Evolutionary conservation across 2,329 filamentous ascomycete genomes (phyloP), one percentile per base, ranked within the genome.

Genomic region (Sporothrix mexicana): DNA sequence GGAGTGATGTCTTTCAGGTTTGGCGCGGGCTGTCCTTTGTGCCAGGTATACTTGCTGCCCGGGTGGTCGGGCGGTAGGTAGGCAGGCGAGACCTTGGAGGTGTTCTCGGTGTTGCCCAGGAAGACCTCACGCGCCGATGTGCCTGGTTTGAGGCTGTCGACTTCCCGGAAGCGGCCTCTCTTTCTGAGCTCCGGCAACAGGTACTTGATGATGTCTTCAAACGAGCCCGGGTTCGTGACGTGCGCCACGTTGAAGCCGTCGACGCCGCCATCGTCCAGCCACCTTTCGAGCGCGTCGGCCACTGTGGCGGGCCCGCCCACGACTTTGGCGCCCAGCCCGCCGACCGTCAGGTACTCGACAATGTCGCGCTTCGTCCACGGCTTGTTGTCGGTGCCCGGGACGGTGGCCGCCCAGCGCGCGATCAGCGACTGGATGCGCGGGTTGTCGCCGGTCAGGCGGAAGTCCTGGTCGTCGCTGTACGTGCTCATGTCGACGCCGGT

Each of bases 161-260:
- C 9, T 1, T 45, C 30, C 1, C 74, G 71, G 66, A 75, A 74
- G 2, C 71, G 69, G 13, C 89, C 89, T 9, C 91, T 81, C 20
- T 81, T 80, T 51, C 84, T 84, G 41, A 93, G 79, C 74, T 92
- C 91, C 0, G 91, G 90, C 0, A 93, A 76, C 2, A 93, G 79
- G 13, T 90, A 81, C 8, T 91, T 86, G 45, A 91, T 86, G 0
- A 93, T 86, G 75, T 93, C 91, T 72, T 90, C 86, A 78, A 92
- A 93, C 0, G 70, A 49, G 88, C 90, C 59, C 85, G 85, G 0
- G 90, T 91, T 71, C 2, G 64, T 70, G 17, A 72, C 73, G 59
- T 75, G 69, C 8, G 78, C 90, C 78, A 93, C 85, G 78, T 94
- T 94, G 80, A 94, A 94, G 0, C 91, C 91, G 78, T 93, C 91